Base-by-base conservation (phyloP, 208 protist genomes). In the Crithidia thermophila region DNA sequence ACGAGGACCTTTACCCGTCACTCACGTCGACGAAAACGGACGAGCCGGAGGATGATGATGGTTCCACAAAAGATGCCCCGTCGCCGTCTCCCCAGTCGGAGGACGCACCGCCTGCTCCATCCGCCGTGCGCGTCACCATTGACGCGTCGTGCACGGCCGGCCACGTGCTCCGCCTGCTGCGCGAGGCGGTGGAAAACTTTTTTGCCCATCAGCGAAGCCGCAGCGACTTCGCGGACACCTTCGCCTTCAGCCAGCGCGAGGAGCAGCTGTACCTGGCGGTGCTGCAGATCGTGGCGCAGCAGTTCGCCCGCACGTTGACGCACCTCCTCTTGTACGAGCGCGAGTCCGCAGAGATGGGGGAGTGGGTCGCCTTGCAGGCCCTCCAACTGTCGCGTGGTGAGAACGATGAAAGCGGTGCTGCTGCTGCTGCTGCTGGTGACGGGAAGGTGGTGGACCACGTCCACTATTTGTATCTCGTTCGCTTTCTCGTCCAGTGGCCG, bases 401-500 rank as follows among this genome's bases (percentile, higher is more conserved):
- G 33, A 8, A 9, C 21, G 4, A 52, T n/a, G n/a, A n/a, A n/a
- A n/a, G n/a, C n/a, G 1, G 40, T 23, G 13, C 10, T 16, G 13
- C 43, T 56, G 11, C 31, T 52, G 34, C 37, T 36, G 13, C 43
- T n/a, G 31, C 21, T 25, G 21, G 20, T 23, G 21, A 23, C 23
- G 4, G 34, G 23, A n/a, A 20, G 27, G 14, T 67, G 3, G 45
- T 55, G 16, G 58, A 62, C 9, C 34, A 67, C 34, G 33, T 80
- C 3, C 91, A 96, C 62, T 83, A 87, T 49, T 73, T 72, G 13
- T 94, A 94, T 60, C 75, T 96, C 14, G 81, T 93, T 8, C 88
- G 91, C 9, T 84, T 96, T 33, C 82, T 94, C 34, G 77, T 87
- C 28, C 91, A 96, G 34, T 83, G 91, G 47, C 91, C 91, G 33